Evolutionary conservation across 495 filamentous ascomycete species (phyloP).

Genomic region (Astrothelium macrocarpum): DNA sequence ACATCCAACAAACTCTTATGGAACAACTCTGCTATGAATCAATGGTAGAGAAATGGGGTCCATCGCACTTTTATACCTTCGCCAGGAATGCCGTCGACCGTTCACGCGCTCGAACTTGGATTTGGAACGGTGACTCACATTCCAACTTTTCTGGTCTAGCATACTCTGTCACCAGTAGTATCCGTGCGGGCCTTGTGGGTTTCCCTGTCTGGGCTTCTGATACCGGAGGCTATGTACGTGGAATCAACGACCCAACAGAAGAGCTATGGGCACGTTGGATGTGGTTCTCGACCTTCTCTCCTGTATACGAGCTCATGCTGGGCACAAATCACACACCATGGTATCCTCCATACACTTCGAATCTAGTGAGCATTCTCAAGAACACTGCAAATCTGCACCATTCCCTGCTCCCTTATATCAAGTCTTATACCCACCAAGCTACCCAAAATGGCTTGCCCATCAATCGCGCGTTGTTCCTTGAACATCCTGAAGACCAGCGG

Average conservation of each 20-base stretch:
- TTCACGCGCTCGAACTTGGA: slow-evolving; percentile 14
- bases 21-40: slow-evolving; percentile 23
- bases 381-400: slow-evolving; percentile 24
- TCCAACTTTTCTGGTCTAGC: slow-evolving; percentile 25
- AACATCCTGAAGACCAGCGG: slow-evolving; percentile 20
- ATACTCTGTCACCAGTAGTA: slow-evolving; percentile 24
- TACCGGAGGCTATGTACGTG: slow-evolving; percentile 27
- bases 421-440: slow-evolving; percentile 23
- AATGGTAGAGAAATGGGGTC: slow-evolving; percentile 27
- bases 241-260: slow-evolving; percentile 18
- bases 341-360: slow-evolving; percentile 24
- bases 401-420: slow-evolving; percentile 27
- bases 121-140: slow-evolving; percentile 30
- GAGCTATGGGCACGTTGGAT: slow-evolving; percentile 33
- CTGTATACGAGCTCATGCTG: slow-evolving; percentile 31
- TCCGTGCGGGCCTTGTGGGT: slow-evolving; percentile 26
- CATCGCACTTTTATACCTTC: slow-evolving; percentile 27
- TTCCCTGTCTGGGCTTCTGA: slow-evolving; percentile 28
- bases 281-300: slow-evolving; percentile 28
- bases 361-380: slow-evolving; percentile 24
- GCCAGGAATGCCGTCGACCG: slow-evolving; percentile 26
- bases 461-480: slow-evolving; percentile 30
- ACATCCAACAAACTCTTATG: slow-evolving; percentile 27
- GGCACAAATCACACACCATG: slow-evolving; percentile 30
- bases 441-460: slow-evolving; percentile 23